Evolutionary conservation across 441 rosid genomes (phyloP).

Genomic region (Populus hybrid): DNA sequence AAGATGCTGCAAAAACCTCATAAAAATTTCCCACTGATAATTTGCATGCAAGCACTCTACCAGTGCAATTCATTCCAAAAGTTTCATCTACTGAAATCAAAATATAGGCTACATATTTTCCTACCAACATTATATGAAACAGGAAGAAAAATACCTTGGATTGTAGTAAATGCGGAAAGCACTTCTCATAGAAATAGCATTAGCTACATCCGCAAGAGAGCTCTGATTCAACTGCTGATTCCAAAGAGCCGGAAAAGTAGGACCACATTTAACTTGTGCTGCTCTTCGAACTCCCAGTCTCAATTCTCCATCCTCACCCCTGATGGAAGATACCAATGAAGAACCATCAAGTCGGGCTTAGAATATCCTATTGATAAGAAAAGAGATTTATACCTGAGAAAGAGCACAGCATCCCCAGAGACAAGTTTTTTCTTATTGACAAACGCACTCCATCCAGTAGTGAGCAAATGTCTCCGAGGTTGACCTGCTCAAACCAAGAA

Average conservation of each 20-base stretch:
- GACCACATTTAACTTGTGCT: conserved; percentile 54
- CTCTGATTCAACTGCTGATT: conserved; percentile 51
- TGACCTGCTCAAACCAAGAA: conserved; percentile 53
- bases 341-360: not conserved
- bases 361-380: not conserved
- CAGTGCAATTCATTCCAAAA: not conserved
- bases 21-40: not conserved
- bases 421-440: conserved; percentile 96
- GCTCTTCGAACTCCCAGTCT: conserved; percentile 92
- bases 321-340: conserved; percentile 22
- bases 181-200: conserved; percentile 51
- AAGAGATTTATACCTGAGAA: conserved; percentile 60
- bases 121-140: not conserved
- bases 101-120: not conserved
- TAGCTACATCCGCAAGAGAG: conserved; percentile 57
- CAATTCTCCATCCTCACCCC: conserved; percentile 90
- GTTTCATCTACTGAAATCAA: not conserved
- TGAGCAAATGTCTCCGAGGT: conserved; percentile 96
- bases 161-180: conserved; percentile 77
- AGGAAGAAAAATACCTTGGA: conserved; percentile 57
- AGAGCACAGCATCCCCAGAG: conserved; percentile 97
- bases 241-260: conserved; percentile 43
- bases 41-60: not conserved
- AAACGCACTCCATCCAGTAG: conserved; percentile 98
- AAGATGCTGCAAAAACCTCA: not conserved